These are phyloP conservation scores for Nemania sp. DNA, from an alignment of 2,329 filamentous ascomycete genomes.

Conservation along the genomic window DNA sequence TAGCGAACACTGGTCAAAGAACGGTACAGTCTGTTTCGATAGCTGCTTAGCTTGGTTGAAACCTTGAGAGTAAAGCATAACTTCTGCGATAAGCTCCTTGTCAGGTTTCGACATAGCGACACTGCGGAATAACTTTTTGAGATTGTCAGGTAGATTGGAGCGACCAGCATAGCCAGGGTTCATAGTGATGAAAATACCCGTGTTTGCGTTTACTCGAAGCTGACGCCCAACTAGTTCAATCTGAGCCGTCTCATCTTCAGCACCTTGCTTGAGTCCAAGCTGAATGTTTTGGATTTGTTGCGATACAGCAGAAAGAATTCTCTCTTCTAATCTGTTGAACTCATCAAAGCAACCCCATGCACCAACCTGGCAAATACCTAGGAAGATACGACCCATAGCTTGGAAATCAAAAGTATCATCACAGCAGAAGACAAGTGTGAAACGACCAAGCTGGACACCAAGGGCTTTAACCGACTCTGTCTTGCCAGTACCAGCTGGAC, in stretches of 20 bases:
- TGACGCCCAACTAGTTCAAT: conserved; percentile 96
- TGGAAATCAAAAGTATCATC: conserved; percentile 99
- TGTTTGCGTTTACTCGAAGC: conserved; percentile 89
- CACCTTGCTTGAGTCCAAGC: conserved; percentile 88
- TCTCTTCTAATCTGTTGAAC: conserved; percentile 98
- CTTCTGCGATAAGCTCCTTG: conserved; percentile 98
- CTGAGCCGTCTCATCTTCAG: conserved; percentile 83
- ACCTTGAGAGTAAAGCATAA: conserved; percentile 99
- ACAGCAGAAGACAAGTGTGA: conserved; percentile 99
- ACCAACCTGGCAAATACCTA: conserved; percentile 98
- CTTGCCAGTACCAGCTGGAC: conserved; percentile 97
- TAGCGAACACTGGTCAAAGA: conserved; percentile 91
- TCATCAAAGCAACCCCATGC: conserved; percentile 99
- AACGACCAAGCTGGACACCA: conserved; percentile 94
- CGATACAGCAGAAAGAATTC: conserved; percentile 96
- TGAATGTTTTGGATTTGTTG: conserved; percentile 99
- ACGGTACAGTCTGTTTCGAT: conserved; percentile 95
- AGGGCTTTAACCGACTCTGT: conserved; percentile 99
- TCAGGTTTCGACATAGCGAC: conserved; percentile 99
- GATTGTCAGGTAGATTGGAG: conserved; percentile 96
- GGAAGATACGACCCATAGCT: conserved; percentile 98
- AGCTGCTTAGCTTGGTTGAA: conserved; percentile 96
- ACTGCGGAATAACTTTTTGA: conserved; percentile 99
- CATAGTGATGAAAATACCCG: conserved; percentile 99
- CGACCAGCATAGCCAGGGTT: conserved; percentile 98